Percentiles rank a stretch among this genome's conserved stretches.
phyloP scores from a whole-genome alignment of 306 rosid species.

The Fagus sylvatica region DNA sequence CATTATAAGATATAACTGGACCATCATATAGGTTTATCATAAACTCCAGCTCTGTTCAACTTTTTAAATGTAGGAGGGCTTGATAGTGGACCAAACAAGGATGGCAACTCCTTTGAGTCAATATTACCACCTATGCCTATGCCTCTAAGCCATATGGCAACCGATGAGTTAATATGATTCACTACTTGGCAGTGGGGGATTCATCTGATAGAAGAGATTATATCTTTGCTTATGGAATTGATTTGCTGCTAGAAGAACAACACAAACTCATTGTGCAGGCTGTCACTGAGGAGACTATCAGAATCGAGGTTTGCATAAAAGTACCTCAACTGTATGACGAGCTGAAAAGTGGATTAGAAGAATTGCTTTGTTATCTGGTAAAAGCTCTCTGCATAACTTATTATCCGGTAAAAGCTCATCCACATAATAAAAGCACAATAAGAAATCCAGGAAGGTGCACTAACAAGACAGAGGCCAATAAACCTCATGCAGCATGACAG shows the following conservation, averaged over 20 bases:
- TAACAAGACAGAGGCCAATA: neutral
- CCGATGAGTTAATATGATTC: neutral
- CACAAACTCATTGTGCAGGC: neutral
- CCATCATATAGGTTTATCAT: neutral
- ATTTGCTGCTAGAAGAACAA: neutral
- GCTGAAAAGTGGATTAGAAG: slow-evolving; percentile 95
- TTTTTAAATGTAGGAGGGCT: too few species aligned
- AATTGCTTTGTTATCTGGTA: slow-evolving; percentile 77
- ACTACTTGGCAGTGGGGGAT: neutral
- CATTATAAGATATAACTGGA: neutral
- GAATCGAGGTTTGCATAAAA: neutral
- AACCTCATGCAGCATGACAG: neutral
- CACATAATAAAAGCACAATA: neutral
- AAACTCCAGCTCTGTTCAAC: too few species aligned
- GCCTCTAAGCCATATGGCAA: neutral
- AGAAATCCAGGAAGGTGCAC: slow-evolving; percentile 9
- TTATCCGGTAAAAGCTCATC: slow-evolving; percentile 49
- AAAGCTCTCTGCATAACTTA: slow-evolving; percentile 61
- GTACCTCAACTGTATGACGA: slow-evolving; percentile 65
- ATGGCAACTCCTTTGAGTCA: neutral
- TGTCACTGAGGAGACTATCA: neutral
- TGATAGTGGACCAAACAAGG: neutral
- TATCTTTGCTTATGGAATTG: neutral
- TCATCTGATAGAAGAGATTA: neutral
- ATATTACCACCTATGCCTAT: neutral